Evolutionary conservation across 768 basidiomycete genomes (phyloP).

Genomic region (Leccinum pellstonianum): DNA sequence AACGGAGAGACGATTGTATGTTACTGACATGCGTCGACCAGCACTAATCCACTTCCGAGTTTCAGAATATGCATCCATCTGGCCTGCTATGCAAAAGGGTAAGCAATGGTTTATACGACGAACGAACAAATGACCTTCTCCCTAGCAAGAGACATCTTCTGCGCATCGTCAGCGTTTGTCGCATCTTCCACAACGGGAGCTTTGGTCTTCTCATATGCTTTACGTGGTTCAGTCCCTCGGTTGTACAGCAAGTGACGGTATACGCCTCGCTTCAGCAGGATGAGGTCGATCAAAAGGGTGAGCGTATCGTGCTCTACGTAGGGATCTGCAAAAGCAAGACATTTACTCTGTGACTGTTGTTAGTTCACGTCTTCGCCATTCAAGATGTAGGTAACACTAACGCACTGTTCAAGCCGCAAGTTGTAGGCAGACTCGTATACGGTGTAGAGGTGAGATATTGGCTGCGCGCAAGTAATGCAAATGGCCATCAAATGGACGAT

Average conservation of each 20-base stretch:
- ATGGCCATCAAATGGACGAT: constrained; percentile 59
- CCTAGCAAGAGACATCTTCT: constrained; percentile 12
- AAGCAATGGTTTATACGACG: constrained; percentile 2
- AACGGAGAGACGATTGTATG: background rate
- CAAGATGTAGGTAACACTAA: constrained; percentile 38
- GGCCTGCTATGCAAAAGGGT: constrained; percentile 44
- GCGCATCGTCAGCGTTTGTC: background rate
- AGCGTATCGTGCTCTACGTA: constrained; percentile 83
- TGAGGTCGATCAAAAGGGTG: constrained; percentile 73
- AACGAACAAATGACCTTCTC: constrained; percentile 27
- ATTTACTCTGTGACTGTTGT: constrained; percentile 45
- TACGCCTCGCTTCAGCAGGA: constrained; percentile 78
- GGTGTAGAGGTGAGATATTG: constrained; percentile 72
- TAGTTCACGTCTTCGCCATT: constrained; percentile 1
- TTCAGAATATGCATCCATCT: constrained; percentile 60
- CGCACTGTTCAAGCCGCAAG: constrained; percentile 81
- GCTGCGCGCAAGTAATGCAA: constrained; percentile 71
- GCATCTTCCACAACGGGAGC: background rate
- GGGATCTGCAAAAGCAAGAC: constrained; percentile 74
- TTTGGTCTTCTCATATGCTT: constrained; percentile 29
- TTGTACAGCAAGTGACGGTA: constrained; percentile 84
- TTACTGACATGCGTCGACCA: constrained; percentile 71
- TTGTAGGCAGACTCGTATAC: constrained; percentile 78
- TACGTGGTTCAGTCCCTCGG: constrained; percentile 63
- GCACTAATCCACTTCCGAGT: constrained; percentile 56